Evolutionary conservation across 2,329 filamentous ascomycete genomes (phyloP).

Genomic region (Lasiodiplodia sp.): DNA sequence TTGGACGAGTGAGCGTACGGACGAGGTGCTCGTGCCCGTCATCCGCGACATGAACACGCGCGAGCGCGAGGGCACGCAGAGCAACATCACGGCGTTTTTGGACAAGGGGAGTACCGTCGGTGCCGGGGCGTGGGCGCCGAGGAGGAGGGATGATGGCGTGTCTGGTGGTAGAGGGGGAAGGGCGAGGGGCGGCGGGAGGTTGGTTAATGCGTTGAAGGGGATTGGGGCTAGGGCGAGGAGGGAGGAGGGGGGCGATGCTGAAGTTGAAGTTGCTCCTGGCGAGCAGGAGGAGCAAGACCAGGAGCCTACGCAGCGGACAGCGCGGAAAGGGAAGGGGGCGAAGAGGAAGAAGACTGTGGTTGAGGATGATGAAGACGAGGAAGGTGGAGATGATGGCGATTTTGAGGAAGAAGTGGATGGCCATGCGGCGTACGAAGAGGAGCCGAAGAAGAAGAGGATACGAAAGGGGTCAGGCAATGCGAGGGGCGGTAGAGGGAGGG

Average conservation of each 20-base stretch:
- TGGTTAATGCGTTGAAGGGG: constrained; percentile 76
- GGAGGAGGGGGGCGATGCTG: not conserved
- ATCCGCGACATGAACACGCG: constrained; percentile 94
- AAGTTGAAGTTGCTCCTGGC: not conserved
- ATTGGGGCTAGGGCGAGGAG: constrained; percentile 63
- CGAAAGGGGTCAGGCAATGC: not conserved
- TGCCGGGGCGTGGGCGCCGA: constrained; percentile 73
- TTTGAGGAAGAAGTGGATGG: not conserved
- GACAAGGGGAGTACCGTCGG: constrained; percentile 75
- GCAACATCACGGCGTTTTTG: constrained; percentile 95
- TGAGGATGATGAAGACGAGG: constrained; percentile 6
- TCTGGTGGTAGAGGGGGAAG: not conserved
- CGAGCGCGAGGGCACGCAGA: constrained; percentile 88
- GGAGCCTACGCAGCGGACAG: not conserved
- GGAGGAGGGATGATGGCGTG: constrained; percentile 58
- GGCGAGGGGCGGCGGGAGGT: constrained; percentile 72
- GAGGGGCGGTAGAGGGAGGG: not conserved
- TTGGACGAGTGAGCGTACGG: constrained; percentile 89
- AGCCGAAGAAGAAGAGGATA: constrained; percentile 18
- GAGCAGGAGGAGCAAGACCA: not conserved
- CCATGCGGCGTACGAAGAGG: constrained; percentile 7
- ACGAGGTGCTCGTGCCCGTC: constrained; percentile 94
- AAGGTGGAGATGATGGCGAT: not conserved
- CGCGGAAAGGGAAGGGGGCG: not conserved
- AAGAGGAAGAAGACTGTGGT: constrained; percentile 23